Percentiles rank a stretch among this genome's conserved stretches.
phyloP scores from a whole-genome alignment of 2,329 filamentous ascomycete species.

The Exophiala sideris region DNA sequence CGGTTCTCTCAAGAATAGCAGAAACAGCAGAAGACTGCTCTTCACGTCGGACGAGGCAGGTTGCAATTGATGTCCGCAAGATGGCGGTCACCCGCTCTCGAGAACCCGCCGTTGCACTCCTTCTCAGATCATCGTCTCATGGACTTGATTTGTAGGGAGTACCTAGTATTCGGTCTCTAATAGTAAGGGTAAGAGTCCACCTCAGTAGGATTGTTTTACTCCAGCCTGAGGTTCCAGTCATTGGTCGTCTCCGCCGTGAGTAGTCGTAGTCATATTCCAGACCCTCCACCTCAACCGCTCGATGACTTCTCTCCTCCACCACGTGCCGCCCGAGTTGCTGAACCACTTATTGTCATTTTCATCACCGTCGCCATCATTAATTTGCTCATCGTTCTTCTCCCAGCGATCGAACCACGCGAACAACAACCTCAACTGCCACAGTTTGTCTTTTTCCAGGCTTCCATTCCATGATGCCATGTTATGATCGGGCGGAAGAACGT shows the following conservation, averaged over 20 bases:
- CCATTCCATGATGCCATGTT: slow-evolving; percentile 33
- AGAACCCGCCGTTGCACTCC: no score
- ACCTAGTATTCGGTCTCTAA: no score
- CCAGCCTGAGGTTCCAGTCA: no score
- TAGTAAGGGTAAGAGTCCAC: no score
- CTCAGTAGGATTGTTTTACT: no score
- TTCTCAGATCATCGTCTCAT: no score
- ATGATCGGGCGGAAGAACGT: slow-evolving; percentile 28
- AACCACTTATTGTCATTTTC: slow-evolving; percentile 18
- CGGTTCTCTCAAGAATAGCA: no score
- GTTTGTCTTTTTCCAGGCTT: slow-evolving; percentile 48
- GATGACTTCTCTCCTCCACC: slow-evolving; percentile 56
- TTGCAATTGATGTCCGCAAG: no score
- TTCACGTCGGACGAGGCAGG: no score
- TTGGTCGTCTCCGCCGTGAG: background rate
- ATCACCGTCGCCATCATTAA: slow-evolving; percentile 5
- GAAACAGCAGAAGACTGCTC: no score
- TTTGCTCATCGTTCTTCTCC: slow-evolving; percentile 33
- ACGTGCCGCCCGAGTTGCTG: slow-evolving; percentile 31
- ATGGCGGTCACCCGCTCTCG: no score
- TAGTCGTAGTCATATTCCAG: slow-evolving; percentile 35
- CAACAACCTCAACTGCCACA: slow-evolving; percentile 62
- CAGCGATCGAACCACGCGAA: slow-evolving; percentile 64
- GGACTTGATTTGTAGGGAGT: no score
- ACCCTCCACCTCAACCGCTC: slow-evolving; percentile 54